Conservation (phyloP, 495 filamentous ascomycete genomes). For the Neurospora sp. region DNA sequence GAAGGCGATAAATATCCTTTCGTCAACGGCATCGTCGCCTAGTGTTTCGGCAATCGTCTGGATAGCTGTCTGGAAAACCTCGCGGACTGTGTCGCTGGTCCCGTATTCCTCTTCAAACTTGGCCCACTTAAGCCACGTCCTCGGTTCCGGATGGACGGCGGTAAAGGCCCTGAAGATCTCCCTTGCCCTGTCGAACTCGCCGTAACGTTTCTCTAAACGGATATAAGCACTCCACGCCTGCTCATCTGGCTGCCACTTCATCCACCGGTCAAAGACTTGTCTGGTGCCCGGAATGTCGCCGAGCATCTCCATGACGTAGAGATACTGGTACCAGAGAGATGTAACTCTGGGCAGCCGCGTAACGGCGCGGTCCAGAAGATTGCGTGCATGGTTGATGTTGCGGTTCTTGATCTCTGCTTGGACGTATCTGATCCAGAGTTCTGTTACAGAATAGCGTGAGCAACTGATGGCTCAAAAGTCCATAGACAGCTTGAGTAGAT, state of each 20-base stretch:
- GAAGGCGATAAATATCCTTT: constrained; percentile 88
- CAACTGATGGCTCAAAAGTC: background rate
- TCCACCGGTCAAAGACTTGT: constrained; percentile 96
- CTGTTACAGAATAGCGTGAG: constrained; percentile 5
- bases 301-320: constrained; percentile 96
- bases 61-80: constrained; percentile 83
- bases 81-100: constrained; percentile 79
- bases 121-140: constrained; percentile 98
- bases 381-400: constrained; percentile 96
- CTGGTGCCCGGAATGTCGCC: constrained; percentile 86
- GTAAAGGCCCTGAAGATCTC: constrained; percentile 86
- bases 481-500: constrained; percentile 21
- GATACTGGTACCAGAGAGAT: constrained; percentile 98
- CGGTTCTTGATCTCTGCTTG: constrained; percentile 94
- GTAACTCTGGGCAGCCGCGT: constrained; percentile 84
- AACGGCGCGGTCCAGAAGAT: constrained; percentile 88
- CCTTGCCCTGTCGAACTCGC: constrained; percentile 75
- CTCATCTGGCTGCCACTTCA: constrained; percentile 96
- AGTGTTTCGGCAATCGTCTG: constrained; percentile 84
- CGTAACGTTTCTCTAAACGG: constrained; percentile 91
- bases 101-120: constrained; percentile 94
- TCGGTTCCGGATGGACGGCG: constrained; percentile 85
- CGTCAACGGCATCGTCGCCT: constrained; percentile 94
- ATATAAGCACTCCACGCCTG: constrained; percentile 93
- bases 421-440: constrained; percentile 69